phyloP scores from a whole-genome alignment of 1,284 basidiomycete species.

The Apiotrichum brassicae region DNA sequence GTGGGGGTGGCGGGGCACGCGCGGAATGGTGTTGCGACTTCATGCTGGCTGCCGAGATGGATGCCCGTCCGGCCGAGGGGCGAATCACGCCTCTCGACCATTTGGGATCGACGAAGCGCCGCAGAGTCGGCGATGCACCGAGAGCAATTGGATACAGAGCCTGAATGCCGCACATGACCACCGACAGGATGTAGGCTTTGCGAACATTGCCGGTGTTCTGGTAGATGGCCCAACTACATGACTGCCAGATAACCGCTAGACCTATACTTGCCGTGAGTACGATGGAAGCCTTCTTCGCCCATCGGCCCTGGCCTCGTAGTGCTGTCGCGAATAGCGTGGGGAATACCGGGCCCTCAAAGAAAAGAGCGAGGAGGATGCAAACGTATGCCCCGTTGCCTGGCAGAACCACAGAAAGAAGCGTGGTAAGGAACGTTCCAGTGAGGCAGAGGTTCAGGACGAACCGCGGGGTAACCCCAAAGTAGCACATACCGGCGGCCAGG shows the following conservation, averaged over 20 bases:
- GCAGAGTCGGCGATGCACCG: constrained; percentile 13
- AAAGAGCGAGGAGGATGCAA: constrained; percentile 31
- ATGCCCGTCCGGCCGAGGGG: neutral
- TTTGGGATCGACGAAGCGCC: constrained; percentile 32
- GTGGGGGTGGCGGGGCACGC: too few relatives aligned
- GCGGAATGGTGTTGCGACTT: neutral
- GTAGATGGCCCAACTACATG: constrained; percentile 25
- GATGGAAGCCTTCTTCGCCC: constrained; percentile 37
- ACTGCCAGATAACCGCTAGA: constrained; percentile 29
- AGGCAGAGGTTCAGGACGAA: constrained; percentile 30
- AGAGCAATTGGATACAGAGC: constrained; percentile 23
- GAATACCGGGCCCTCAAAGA: constrained; percentile 44
- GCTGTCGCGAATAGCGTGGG: constrained; percentile 42
- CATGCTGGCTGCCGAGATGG: neutral
- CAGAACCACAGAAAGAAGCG: constrained; percentile 28
- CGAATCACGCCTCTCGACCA: constrained; percentile 10
- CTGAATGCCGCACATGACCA: constrained; percentile 19
- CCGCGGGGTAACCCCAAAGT: constrained; percentile 36
- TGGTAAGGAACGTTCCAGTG: constrained; percentile 31
- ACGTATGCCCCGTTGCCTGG: constrained; percentile 24
- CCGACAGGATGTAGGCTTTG: constrained; percentile 18
- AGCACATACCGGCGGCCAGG: constrained; percentile 31
- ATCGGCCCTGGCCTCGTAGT: constrained; percentile 34
- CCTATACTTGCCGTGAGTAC: neutral
- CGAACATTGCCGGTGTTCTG: constrained; percentile 9